These are phyloP conservation scores for Colletotrichum zoysiae DNA, from an alignment of 2,329 filamentous ascomycete species.

Conservation along the genomic window DNA sequence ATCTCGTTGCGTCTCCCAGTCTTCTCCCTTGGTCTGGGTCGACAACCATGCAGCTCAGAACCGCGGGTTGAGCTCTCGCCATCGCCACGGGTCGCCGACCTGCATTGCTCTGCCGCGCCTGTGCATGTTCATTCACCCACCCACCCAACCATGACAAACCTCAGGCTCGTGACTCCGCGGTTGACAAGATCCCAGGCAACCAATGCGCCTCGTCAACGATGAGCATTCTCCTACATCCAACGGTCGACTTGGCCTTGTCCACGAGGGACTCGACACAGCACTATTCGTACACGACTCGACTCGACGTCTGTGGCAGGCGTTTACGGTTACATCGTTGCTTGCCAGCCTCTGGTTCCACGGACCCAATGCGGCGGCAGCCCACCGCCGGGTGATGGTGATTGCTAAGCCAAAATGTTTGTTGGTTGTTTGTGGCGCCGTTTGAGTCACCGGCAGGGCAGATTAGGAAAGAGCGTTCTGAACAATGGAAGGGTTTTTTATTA, in stretches of 20 bases:
- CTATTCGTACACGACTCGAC: conserved; percentile 1
- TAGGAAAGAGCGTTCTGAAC: background rate
- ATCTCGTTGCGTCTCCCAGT: conserved; percentile 2
- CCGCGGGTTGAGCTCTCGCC: background rate
- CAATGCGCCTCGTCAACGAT: conserved; percentile 9
- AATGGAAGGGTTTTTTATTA: too few relatives aligned
- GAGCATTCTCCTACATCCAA: background rate
- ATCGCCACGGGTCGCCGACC: conserved; percentile 3
- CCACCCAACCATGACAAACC: background rate
- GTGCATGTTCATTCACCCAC: conserved; percentile 6
- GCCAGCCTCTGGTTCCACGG: background rate
- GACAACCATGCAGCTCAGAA: background rate
- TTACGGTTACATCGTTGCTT: background rate
- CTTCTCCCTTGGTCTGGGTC: background rate
- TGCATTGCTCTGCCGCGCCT: conserved; percentile 30
- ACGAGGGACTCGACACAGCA: background rate
- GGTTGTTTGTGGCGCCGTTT: conserved; percentile 23
- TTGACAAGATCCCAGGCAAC: conserved; percentile 7
- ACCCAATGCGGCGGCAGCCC: background rate
- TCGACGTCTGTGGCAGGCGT: background rate
- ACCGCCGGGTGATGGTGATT: conserved; percentile 11
- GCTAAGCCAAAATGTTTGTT: background rate
- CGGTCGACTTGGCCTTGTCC: background rate
- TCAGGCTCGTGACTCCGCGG: background rate
- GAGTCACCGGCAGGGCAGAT: conserved; percentile 29